Percentiles rank a stretch among this genome's conserved stretches.
Evolutionary conservation across 192 early-diverging fungal genomes (phyloP).

Genomic region (Mortierella alpina): DNA sequence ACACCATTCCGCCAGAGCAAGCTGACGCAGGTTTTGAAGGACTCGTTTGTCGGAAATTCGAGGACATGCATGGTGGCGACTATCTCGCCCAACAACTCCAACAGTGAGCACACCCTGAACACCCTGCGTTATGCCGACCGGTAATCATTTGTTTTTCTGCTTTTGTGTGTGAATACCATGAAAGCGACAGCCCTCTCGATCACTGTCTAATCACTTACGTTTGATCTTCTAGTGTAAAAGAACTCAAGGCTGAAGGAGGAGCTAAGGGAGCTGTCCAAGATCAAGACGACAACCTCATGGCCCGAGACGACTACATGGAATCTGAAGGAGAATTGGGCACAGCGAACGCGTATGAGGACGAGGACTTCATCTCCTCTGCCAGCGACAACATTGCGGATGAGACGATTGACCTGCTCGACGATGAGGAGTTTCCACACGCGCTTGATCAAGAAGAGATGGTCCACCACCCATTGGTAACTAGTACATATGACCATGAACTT

Average conservation of each 20-base stretch:
- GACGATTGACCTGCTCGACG: slow-evolving; percentile 49
- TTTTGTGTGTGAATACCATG: not conserved
- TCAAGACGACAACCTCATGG: slow-evolving; percentile 11
- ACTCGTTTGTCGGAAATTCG: slow-evolving; percentile 98
- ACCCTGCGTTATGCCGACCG: slow-evolving; percentile 97
- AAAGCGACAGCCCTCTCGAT: not conserved
- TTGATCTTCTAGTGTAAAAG: slow-evolving; percentile 25
- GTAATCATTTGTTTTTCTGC: slow-evolving; percentile 36
- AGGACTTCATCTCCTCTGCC: slow-evolving; percentile 34
- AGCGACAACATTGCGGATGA: slow-evolving; percentile 55
- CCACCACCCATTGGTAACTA: slow-evolving; percentile 29
- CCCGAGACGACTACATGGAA: slow-evolving; percentile 42
- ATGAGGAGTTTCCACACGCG: slow-evolving; percentile 46
- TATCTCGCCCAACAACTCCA: slow-evolving; percentile 94
- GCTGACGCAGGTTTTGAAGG: slow-evolving; percentile 96
- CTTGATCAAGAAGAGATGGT: slow-evolving; percentile 46
- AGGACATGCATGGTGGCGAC: slow-evolving; percentile 99
- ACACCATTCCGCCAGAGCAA: slow-evolving; percentile 98
- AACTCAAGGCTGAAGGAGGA: slow-evolving; percentile 41
- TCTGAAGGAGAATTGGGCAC: slow-evolving; percentile 31
- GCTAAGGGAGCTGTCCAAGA: slow-evolving; percentile 15
- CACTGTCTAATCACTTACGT: not conserved
- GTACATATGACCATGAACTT: slow-evolving; percentile 41
- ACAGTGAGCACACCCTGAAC: slow-evolving; percentile 96
- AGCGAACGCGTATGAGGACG: slow-evolving; percentile 36